Percentiles rank a stretch among this genome's conserved stretches.
These are phyloP conservation scores for Pythium utonaiense DNA, from an alignment of 352 stramenopile species.

Conservation along the genomic window DNA sequence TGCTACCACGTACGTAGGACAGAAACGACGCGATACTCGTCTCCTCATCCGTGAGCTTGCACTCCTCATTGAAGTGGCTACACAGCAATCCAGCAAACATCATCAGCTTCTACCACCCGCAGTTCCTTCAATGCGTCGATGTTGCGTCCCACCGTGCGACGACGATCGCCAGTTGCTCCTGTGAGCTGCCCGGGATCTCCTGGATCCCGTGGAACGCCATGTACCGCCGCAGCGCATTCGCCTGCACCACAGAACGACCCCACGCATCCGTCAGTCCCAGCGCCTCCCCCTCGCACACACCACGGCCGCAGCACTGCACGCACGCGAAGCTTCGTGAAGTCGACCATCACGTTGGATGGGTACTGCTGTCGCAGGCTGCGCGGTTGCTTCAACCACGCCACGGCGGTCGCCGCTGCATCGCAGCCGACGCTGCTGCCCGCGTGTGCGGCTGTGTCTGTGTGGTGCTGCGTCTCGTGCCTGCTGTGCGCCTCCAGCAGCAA, in stretches of 20 bases:
- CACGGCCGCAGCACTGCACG: too few species aligned
- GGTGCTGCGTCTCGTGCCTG: background rate
- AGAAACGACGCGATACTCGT: conserved; percentile 65
- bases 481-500: conserved; percentile 11
- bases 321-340: conserved; percentile 70
- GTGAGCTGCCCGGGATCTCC: conserved; percentile 42
- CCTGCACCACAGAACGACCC: too few species aligned
- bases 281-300: too few species aligned
- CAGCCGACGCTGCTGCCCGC: background rate
- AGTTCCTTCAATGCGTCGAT: background rate
- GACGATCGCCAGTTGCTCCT: conserved; percentile 51
- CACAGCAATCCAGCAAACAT: background rate
- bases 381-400: conserved; percentile 11
- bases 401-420: conserved; percentile 6
- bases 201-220: conserved; percentile 59
- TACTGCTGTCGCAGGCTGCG: conserved; percentile 45
- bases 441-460: too few species aligned
- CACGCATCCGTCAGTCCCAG: too few species aligned
- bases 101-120: background rate
- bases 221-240: conserved; percentile 62
- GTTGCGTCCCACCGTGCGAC: conserved; percentile 49
- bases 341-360: conserved; percentile 51
- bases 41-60: conserved; percentile 55
- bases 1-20: conserved; percentile 60
- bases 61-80: conserved; percentile 70